A percentile compares a stretch with the other conserved stretches of the same genome.
Evolutionary conservation across 176 grass and related monocot species (phyloP).

Genomic region (Carex kokanica): DNA sequence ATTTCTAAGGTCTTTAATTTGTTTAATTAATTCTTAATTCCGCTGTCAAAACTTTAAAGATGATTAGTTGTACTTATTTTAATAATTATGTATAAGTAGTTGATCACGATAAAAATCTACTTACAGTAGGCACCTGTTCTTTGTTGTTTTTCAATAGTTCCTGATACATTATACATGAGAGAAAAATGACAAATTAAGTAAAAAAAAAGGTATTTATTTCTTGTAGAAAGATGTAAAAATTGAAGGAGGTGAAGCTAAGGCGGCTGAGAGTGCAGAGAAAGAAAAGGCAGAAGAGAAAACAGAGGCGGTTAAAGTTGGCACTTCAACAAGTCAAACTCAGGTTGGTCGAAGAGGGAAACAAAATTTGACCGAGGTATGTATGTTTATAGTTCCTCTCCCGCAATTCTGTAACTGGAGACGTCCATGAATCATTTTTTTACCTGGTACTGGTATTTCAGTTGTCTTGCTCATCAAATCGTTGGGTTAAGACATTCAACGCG

Average conservation of each 20-base stretch:
- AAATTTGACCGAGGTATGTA: slow-evolving; percentile 64
- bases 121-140: too few species aligned
- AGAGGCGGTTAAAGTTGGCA: slow-evolving; percentile 41
- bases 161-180: background rate
- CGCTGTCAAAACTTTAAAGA: too few species aligned
- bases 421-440: background rate
- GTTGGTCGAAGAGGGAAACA: slow-evolving; percentile 39
- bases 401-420: background rate
- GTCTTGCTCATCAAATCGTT: too few species aligned
- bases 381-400: background rate
- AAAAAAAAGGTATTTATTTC: background rate
- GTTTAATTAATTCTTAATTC: too few species aligned
- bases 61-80: too few species aligned
- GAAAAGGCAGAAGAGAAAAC: slow-evolving; percentile 45
- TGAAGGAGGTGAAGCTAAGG: background rate
- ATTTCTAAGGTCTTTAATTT: too few species aligned
- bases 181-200: background rate
- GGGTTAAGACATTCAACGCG: too few species aligned
- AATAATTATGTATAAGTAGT: too few species aligned
- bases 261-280: slow-evolving; percentile 31
- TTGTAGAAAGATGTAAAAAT: background rate
- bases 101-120: too few species aligned
- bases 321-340: slow-evolving; percentile 37
- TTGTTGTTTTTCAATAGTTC: background rate
- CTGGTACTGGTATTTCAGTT: background rate